Evolutionary conservation across 768 basidiomycete genomes (phyloP), one percentile per base, ranked within the genome.

Genomic region (Multifurca ochricompacta): DNA sequence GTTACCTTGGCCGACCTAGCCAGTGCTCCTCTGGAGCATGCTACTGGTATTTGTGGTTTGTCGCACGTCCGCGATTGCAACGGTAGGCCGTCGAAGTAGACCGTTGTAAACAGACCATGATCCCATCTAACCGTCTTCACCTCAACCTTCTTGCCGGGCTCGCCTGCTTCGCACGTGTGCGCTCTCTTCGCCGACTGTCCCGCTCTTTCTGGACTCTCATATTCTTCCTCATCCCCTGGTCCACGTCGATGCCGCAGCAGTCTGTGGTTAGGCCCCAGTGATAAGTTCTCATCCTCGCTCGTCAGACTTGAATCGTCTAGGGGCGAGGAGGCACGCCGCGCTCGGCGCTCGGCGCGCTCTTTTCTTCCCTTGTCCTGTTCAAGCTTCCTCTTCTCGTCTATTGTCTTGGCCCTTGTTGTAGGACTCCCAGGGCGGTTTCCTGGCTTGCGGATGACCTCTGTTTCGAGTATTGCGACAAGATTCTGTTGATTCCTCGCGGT

Each of bases 201-300:
- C 32, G 71, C 68, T 60, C 70, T 70, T 41, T 76, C 71, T 3
- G 87, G 87, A 10, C 85, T 86, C 62, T 77, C 75, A 60, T 88
- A 89, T 55, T 88, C 87, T 61, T 84, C 88, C 25, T 89, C 87
- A 23, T 92, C 89, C 2, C 89, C 90, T 4, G 88, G 78, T 2
- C 82, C 89, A 62, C 81, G 71, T 48, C 66, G 69, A 69, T 89
- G 85, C 57, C 68, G 66, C 28, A 52, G 8, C 3, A 64, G 69
- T 58, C 25, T 57, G 59, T 45, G 66, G 52, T 68, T 69, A 9
- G 61, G 67, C 45, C 71, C 71, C 3, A 59, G 56, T 42, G 67
- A 66, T 32, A 56, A 56, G 19, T 37, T 41, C 14, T 59, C 61
- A 11, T 66, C 69, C 31, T 66, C 70, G 32, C 40, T 46, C 31